Base-by-base conservation (phyloP, 768 basidiomycete genomes). In the Boletus bicolor region DNA sequence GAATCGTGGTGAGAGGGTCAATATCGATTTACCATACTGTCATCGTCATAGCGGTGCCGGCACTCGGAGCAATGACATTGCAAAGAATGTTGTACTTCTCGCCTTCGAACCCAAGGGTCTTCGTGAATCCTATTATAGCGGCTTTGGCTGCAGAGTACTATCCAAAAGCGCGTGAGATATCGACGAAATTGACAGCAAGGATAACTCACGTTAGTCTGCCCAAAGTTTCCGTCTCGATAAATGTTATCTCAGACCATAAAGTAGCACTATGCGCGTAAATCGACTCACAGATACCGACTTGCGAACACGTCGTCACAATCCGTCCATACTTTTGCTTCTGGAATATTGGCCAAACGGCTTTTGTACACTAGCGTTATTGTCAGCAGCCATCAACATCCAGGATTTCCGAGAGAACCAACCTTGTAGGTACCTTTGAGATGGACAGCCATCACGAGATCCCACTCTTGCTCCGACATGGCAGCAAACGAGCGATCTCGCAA, bases 311-410 rank as follows among this genome's bases (percentile, higher is more conserved):
- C 32, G 91, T 96, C 50, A 98, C 82, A 65, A 99, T 94, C 43
- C 97, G 85, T 30, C 97, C 97, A 68, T 86, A 97, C 73, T 93
- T 93, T 70, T 98, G 96, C 75, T 93, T 89, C 72, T 90, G 89
- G 83, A 99, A 98, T 63, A 92, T 76, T 0, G 95, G 93, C 97
- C 97, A 99, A 26, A 91, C 88, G 6, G 96, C 97, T 67, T 96
- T 91, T 30, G 84, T 87, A 60, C 93, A 94, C 89, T 93, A 56
- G 7, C n/a, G 46, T 17, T 9, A 39, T 5, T 6, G n/a, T 67
- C 39, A 60, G 51, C 15, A 43, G 43, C 12, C 1, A 24, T 19
- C 21, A 15, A 43, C 43, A 50, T 45, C 32, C 17, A 26, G 8
- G 8, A 32, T 35, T 37, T 36, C 49, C 66, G 51, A 41, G 2